Conservation (phyloP, 2,329 filamentous ascomycete genomes). For the Graphilbum fragrans region DNA sequence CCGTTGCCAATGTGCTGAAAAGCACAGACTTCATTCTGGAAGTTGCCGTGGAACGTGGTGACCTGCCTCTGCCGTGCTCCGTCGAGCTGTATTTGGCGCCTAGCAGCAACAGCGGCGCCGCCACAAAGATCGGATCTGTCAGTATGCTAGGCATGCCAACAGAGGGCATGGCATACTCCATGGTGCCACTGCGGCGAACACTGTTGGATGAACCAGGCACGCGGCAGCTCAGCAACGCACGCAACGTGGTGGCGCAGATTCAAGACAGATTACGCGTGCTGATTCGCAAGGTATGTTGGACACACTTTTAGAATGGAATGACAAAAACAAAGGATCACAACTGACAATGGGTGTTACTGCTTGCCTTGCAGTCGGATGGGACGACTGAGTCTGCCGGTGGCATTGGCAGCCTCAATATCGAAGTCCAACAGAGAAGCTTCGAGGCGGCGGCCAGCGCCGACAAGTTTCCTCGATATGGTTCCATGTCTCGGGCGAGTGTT, state of each 20-base stretch:
- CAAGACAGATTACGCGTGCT: slow-evolving; percentile 10
- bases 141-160: slow-evolving; percentile 24
- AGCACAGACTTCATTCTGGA: slow-evolving; percentile 22
- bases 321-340: no score
- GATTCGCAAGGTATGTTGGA: slow-evolving; percentile 13
- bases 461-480: slow-evolving; percentile 15
- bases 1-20: neutral
- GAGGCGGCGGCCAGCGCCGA: slow-evolving; percentile 6
- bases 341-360: neutral
- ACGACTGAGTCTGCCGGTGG: slow-evolving; percentile 12
- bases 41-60: slow-evolving; percentile 22
- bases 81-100: slow-evolving; percentile 20
- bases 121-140: slow-evolving; percentile 18
- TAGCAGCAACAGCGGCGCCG: neutral
- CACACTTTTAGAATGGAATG: no score
- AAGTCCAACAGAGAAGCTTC: slow-evolving; percentile 19
- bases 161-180: slow-evolving; percentile 18
- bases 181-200: slow-evolving; percentile 17
- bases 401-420: slow-evolving; percentile 24
- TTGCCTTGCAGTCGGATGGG: slow-evolving; percentile 18
- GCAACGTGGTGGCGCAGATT: slow-evolving; percentile 22
- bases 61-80: slow-evolving; percentile 23
- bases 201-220: slow-evolving; percentile 2
- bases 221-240: neutral
- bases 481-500: neutral